Percentiles rank a stretch among this genome's conserved stretches.
phyloP scores from a whole-genome alignment of 768 basidiomycete species.

The Pholiota conissans region DNA sequence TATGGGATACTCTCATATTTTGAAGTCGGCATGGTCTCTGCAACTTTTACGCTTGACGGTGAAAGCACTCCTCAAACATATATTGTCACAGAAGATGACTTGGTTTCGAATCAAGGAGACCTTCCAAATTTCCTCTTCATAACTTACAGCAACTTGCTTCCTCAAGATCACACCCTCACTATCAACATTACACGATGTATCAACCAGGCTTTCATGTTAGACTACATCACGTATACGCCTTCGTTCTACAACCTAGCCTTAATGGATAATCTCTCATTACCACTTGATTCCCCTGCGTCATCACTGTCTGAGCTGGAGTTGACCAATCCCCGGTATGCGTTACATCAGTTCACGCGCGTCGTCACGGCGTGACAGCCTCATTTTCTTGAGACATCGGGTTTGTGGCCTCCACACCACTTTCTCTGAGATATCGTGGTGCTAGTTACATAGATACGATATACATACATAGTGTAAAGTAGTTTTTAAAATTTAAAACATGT shows the following conservation, averaged over 20 bases:
- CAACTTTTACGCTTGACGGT: slow-evolving; percentile 15
- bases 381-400: too few relatives aligned
- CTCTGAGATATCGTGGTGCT: too few relatives aligned
- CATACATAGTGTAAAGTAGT: too few relatives aligned
- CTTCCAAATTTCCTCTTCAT: slow-evolving; percentile 13
- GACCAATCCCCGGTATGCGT: too few relatives aligned
- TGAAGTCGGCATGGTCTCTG: slow-evolving; percentile 10
- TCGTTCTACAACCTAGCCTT: slow-evolving; percentile 8
- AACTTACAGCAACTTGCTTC: slow-evolving; percentile 1
- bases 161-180: slow-evolving; percentile 17
- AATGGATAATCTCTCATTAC: background rate
- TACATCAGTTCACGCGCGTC: too few relatives aligned
- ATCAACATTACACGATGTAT: slow-evolving; percentile 14
- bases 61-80: slow-evolving; percentile 5
- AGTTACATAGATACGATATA: too few relatives aligned
- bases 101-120: slow-evolving; percentile 9
- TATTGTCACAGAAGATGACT: slow-evolving; percentile 10
- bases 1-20: slow-evolving; percentile 17
- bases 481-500: too few relatives aligned
- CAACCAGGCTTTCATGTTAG: slow-evolving; percentile 16
- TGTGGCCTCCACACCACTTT: too few relatives aligned
- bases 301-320: too few relatives aligned
- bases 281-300: background rate
- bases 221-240: slow-evolving; percentile 20
- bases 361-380: too few relatives aligned